Evolutionary conservation across 140 eudicot genomes (phyloP).

Genomic region (Senecio squalidus): DNA sequence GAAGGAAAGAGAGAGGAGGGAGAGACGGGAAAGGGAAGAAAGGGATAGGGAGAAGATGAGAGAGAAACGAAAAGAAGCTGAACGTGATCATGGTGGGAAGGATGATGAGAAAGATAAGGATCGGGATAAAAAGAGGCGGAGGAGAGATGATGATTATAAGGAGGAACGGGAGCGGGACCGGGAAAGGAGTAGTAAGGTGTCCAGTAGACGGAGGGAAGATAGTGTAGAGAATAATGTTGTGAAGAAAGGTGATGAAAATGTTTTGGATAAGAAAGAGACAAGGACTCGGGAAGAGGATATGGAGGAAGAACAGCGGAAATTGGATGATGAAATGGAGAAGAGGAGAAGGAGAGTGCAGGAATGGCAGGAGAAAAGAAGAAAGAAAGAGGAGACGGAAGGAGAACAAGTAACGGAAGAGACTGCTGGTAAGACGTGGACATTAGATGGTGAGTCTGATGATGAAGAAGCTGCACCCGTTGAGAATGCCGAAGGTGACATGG

Average conservation of each 20-base stretch:
- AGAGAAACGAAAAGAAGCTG: constrained; percentile 42
- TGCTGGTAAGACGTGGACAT: constrained; percentile 81
- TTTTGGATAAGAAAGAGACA: constrained; percentile 33
- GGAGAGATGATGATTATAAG: constrained; percentile 48
- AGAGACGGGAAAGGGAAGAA: constrained; percentile 27
- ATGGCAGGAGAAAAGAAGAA: constrained; percentile 90
- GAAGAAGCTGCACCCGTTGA: constrained; percentile 65
- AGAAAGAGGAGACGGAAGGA: constrained; percentile 76
- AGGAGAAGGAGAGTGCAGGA: constrained; percentile 97
- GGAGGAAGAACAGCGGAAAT: constrained; percentile 77
- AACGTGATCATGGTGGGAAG: constrained; percentile 6
- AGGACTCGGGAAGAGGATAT: constrained; percentile 62
- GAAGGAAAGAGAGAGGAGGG: constrained; percentile 23
- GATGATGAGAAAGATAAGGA: not conserved
- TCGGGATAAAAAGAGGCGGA: constrained; percentile 45
- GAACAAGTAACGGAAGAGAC: constrained; percentile 50
- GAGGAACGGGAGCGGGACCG: constrained; percentile 46
- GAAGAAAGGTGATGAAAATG: constrained; percentile 45
- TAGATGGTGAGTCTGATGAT: constrained; percentile 95
- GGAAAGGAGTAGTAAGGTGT: constrained; percentile 39
- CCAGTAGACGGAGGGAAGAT: constrained; percentile 63
- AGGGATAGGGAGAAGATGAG: constrained; percentile 32
- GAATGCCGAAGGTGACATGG: constrained; percentile 41
- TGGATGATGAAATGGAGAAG: constrained; percentile 97
- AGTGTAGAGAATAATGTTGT: constrained; percentile 36